A percentile compares a stretch with the other conserved stretches of the same genome.
These are phyloP conservation scores for Trichoderma afroharzianum DNA, from an alignment of 2,329 filamentous ascomycete species.

Conservation along the genomic window DNA sequence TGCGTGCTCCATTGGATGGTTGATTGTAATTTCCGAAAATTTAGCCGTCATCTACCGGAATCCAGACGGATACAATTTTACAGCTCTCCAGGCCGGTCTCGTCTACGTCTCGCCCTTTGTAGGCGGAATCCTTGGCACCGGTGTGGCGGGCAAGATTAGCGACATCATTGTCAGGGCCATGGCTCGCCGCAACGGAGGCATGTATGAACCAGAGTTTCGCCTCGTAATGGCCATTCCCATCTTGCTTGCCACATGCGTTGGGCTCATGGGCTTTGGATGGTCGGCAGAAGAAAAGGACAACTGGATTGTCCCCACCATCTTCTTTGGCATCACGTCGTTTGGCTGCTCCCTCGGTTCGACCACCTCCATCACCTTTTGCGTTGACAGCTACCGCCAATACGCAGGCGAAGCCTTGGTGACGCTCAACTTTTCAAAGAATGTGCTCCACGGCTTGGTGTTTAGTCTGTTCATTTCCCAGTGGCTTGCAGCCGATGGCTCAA, in stretches of 20 bases:
- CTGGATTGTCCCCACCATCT: slow-evolving; percentile 90
- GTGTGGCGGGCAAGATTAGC: slow-evolving; percentile 81
- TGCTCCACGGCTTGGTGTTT: slow-evolving; percentile 87
- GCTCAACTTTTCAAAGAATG: slow-evolving; percentile 90
- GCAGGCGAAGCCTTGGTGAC: slow-evolving; percentile 93
- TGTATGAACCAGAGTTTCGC: slow-evolving; percentile 93
- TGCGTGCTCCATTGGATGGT: slow-evolving; percentile 84
- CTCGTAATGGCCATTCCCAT: slow-evolving; percentile 85
- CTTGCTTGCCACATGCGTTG: slow-evolving; percentile 71
- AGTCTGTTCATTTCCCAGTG: slow-evolving; percentile 83
- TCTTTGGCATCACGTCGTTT: slow-evolving; percentile 90
- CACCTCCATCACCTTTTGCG: slow-evolving; percentile 88
- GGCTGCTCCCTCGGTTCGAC: slow-evolving; percentile 88
- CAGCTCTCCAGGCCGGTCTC: slow-evolving; percentile 73
- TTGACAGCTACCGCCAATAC: slow-evolving; percentile 90
- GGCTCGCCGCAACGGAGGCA: slow-evolving; percentile 79
- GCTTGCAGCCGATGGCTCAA: slow-evolving; percentile 71
- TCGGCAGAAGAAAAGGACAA: slow-evolving; percentile 68
- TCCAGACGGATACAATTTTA: slow-evolving; percentile 71
- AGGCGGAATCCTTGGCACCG: slow-evolving; percentile 85
- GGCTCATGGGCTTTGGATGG: slow-evolving; percentile 97
- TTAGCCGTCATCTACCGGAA: slow-evolving; percentile 76
- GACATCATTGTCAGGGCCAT: slow-evolving; percentile 81
- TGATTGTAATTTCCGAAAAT: slow-evolving; percentile 90
- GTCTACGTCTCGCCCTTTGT: slow-evolving; percentile 89